Evolutionary conservation across 768 basidiomycete genomes (phyloP).

Genomic region (Lactifluus subvellereus): DNA sequence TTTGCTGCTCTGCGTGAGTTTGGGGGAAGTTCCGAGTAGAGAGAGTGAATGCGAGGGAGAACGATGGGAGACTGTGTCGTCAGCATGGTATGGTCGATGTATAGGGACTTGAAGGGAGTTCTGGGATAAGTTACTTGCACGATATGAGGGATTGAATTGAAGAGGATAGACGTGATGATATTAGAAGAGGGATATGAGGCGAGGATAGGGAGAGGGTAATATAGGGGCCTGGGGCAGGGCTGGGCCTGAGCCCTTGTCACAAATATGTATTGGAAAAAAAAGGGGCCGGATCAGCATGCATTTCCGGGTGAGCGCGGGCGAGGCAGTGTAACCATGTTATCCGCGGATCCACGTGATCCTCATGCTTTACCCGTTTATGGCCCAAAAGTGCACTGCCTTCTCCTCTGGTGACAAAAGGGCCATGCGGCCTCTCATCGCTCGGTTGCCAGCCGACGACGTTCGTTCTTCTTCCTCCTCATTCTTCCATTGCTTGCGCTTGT

Average conservation of each 20-base stretch:
- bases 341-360: not conserved
- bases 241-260: not conserved
- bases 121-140: slow-evolving; percentile 11
- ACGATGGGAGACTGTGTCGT: slow-evolving; percentile 17
- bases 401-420: not conserved
- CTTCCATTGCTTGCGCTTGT: not conserved
- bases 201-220: not conserved
- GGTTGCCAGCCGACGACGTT: too few relatives aligned
- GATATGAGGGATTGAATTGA: not conserved
- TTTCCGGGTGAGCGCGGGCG: not conserved
- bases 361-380: not conserved
- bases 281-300: slow-evolving; percentile 13
- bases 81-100: slow-evolving; percentile 17
- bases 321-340: not conserved
- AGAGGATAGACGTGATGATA: not conserved
- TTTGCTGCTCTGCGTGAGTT: slow-evolving; percentile 25
- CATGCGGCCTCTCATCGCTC: not conserved
- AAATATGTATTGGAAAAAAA: slow-evolving; percentile 4
- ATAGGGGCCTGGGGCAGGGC: not conserved
- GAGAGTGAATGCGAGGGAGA: slow-evolving; percentile 20
- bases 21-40: slow-evolving; percentile 25
- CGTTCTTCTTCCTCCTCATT: too few relatives aligned
- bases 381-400: not conserved
- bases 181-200: not conserved
- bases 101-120: not conserved